phyloP scores from a whole-genome alignment of 176 grass and related monocot species.

The Lolium perenne region DNA sequence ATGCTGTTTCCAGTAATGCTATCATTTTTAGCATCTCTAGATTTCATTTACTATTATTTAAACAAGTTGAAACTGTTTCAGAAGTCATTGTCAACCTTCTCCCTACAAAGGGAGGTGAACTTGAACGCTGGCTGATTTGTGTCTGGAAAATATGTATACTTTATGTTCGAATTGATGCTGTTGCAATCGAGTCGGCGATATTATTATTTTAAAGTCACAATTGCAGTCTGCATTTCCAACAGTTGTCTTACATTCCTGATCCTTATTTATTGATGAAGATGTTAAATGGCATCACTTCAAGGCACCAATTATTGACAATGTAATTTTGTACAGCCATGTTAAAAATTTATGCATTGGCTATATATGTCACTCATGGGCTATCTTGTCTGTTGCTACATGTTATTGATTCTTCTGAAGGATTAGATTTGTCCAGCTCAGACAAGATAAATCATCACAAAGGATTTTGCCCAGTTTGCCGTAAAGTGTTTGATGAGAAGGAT shows the following conservation, averaged over 20 bases:
- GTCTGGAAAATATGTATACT: conserved; percentile 9
- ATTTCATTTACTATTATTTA: background rate
- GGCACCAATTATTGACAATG: background rate
- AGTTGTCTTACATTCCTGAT: background rate
- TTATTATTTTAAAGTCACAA: conserved; percentile 6
- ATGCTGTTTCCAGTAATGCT: background rate
- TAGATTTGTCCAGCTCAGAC: conserved; percentile 56
- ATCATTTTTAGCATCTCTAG: background rate
- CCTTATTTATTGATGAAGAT: conserved; percentile 16
- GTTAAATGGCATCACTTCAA: background rate
- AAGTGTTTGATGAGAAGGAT: conserved; percentile 93
- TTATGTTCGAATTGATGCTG: background rate
- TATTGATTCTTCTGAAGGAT: conserved; percentile 48
- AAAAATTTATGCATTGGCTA: conserved; percentile 21
- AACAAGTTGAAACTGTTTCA: background rate
- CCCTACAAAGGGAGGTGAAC: background rate
- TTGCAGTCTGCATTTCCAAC: conserved; percentile 1
- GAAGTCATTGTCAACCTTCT: conserved; percentile 4
- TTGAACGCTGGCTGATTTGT: background rate
- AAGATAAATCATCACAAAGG: conserved; percentile 68
- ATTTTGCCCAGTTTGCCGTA: conserved; percentile 93
- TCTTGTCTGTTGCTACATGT: conserved; percentile 40
- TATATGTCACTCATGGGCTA: conserved; percentile 20
- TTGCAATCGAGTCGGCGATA: background rate
- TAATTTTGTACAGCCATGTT: conserved; percentile 22